phyloP scores from a whole-genome alignment of 106 monocot genomes.

The Iris macrosiphon region DNA sequence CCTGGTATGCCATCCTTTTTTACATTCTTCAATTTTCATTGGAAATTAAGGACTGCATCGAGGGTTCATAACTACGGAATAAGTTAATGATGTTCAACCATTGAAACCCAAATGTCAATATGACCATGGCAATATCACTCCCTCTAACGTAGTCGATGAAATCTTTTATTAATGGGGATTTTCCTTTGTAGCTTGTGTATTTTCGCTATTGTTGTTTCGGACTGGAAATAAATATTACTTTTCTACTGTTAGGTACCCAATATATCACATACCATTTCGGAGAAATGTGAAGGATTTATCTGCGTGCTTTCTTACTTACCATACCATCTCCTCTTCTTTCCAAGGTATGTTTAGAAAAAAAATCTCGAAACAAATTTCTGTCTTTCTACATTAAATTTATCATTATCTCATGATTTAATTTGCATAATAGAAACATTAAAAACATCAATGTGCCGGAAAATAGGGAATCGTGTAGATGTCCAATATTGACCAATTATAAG shows the following conservation, averaged over 20 bases:
- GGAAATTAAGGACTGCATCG: not conserved
- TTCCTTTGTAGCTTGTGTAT: not conserved
- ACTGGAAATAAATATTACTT: not conserved
- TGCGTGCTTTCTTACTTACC: conserved; percentile 80
- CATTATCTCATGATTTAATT: too few species aligned
- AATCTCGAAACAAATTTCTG: not conserved
- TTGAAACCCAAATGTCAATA: not conserved
- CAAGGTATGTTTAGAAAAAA: conserved; percentile 46
- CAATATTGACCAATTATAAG: too few species aligned
- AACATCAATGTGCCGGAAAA: too few species aligned
- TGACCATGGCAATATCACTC: not conserved
- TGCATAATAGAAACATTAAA: too few species aligned
- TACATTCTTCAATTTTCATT: not conserved
- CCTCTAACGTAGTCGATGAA: too few species aligned
- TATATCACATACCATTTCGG: conserved; percentile 61
- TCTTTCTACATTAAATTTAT: not conserved
- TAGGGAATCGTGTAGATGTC: too few species aligned
- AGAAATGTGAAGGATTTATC: conserved; percentile 47
- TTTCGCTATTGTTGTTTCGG: not conserved
- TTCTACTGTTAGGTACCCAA: conserved; percentile 59
- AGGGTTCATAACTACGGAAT: not conserved
- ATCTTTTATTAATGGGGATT: too few species aligned
- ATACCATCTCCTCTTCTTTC: conserved; percentile 67
- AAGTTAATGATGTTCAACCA: not conserved
- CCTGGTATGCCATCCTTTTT: conserved; percentile 43